Conservation (phyloP, 345 rosid genomes). For the Combretum micranthum region DNA sequence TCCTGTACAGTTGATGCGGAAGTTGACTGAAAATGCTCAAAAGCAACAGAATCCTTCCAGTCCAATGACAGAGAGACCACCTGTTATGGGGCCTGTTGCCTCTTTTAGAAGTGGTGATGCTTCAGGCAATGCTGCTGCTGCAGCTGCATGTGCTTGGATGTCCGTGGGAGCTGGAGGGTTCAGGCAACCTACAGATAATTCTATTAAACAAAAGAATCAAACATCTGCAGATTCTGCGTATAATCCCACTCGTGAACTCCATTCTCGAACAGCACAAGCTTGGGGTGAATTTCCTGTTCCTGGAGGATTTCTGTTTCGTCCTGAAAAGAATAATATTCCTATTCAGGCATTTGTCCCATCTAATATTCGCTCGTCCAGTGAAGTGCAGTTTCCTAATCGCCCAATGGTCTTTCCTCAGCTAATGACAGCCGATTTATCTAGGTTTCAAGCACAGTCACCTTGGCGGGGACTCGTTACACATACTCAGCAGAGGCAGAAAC, state of each 20-base stretch:
- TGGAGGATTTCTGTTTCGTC: slow-evolving; percentile 40
- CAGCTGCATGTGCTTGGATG: slow-evolving; percentile 89
- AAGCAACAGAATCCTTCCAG: slow-evolving; percentile 38
- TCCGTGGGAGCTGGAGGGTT: slow-evolving; percentile 66
- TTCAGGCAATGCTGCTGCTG: slow-evolving; percentile 52
- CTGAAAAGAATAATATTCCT: slow-evolving; percentile 46
- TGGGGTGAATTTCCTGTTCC: slow-evolving; percentile 43
- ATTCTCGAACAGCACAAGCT: slow-evolving; percentile 33
- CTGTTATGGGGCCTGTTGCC: slow-evolving; percentile 26
- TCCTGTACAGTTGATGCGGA: slow-evolving; percentile 59
- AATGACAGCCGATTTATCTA: slow-evolving; percentile 41
- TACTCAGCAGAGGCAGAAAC: slow-evolving; percentile 49
- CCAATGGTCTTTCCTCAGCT: slow-evolving; percentile 50
- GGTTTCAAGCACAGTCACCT: slow-evolving; percentile 55
- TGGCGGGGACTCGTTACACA: slow-evolving; percentile 56
- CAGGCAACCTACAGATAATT: slow-evolving; percentile 40
- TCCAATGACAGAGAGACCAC: slow-evolving; percentile 10
- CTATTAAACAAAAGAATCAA: slow-evolving; percentile 37
- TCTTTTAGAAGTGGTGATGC: slow-evolving; percentile 40
- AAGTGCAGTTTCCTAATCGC: slow-evolving; percentile 37
- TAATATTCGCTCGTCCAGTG: slow-evolving; percentile 29
- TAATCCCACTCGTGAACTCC: slow-evolving; percentile 52
- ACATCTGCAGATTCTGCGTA: slow-evolving; percentile 54
- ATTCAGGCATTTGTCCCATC: slow-evolving; percentile 49
- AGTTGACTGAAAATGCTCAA: slow-evolving; percentile 44